Evolutionary conservation across 148 eudicot genomes (phyloP), one percentile per base, ranked within the genome.

Genomic region (Vaccinium vitisidaea): DNA sequence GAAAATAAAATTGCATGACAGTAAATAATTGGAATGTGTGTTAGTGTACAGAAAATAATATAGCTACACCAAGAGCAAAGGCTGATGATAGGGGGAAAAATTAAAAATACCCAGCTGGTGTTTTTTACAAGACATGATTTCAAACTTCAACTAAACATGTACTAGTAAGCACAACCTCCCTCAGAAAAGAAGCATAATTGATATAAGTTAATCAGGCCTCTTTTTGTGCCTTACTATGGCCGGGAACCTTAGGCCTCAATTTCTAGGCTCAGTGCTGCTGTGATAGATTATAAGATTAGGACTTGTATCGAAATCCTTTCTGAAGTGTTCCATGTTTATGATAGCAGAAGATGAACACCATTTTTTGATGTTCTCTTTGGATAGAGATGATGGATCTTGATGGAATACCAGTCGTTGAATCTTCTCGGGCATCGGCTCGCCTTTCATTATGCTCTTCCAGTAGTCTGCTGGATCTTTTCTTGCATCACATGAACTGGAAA

Each of bases 371-470:
- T 73, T 50, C 21, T 71, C 30, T n/a, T 71, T 30, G 30, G 30
- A 69, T 46, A 30, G 52, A 46, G 84, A 48, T 6, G 79, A 6
- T 19, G 83, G 19, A 39, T 84, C 77, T 25, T 6, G 46, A 65
- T 82, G 61, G 25, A 87, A 7, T 19, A 87, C 5, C 52, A 90
- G 85, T 25, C 65, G 87, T 74, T 81, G 19, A 50, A 93, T 84
- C 11, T 85, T 83, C 53, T 93, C 83, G 7, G 95, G 94, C 87
- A 92, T 88, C 0, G 91, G 83, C 74, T 92, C 86, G n/a, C 75
- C 95, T 53, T 89, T 88, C 94, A 89, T 90, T 2, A 79, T 71
- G 65, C 73, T 78, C 61, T 80, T 85, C 95, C 95, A 93, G 27
- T 92, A 90, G 1, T 90, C 88, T 30, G 84, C 88, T 0, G 90